phyloP scores from a whole-genome alignment of 1,284 basidiomycete genomes.

The Austroboletus rostrupii region DNA sequence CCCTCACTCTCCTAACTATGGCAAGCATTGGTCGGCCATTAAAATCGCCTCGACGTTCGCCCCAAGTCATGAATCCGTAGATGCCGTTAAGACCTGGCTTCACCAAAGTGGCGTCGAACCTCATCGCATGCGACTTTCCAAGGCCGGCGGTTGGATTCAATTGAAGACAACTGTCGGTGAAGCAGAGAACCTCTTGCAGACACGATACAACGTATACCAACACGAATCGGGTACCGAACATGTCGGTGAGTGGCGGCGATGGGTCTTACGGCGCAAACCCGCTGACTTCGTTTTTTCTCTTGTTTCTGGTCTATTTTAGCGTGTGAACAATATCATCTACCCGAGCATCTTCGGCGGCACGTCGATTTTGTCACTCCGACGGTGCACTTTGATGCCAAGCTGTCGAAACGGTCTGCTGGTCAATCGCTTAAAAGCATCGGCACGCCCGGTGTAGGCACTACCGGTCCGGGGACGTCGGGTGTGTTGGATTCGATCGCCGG shows the following conservation, averaged over 20 bases:
- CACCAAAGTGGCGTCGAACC: constrained; percentile 33
- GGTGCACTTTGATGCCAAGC: constrained; percentile 36
- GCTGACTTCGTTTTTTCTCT: background rate
- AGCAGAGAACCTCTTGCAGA: constrained; percentile 40
- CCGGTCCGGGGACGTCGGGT: constrained; percentile 35
- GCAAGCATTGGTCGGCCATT: constrained; percentile 43
- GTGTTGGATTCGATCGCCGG: constrained; percentile 7
- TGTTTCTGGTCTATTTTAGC: constrained; percentile 23
- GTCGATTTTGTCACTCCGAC: constrained; percentile 47
- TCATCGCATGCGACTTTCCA: constrained; percentile 31
- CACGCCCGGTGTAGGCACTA: constrained; percentile 28
- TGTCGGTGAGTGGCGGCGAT: constrained; percentile 20
- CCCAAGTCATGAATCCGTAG: constrained; percentile 36
- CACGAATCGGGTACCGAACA: constrained; percentile 35
- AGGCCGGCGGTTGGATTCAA: constrained; percentile 41
- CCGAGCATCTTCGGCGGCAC: constrained; percentile 38
- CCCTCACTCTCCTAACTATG: constrained; percentile 42
- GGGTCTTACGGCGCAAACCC: background rate
- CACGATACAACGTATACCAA: constrained; percentile 42
- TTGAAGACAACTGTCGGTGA: constrained; percentile 39
- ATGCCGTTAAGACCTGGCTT: constrained; percentile 39
- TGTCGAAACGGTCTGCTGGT: constrained; percentile 17
- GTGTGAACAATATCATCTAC: constrained; percentile 45
- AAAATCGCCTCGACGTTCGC: constrained; percentile 40
- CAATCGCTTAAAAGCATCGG: constrained; percentile 23